Conservation (phyloP, 305 asterid genomes). For the Solanum hybrid region DNA sequence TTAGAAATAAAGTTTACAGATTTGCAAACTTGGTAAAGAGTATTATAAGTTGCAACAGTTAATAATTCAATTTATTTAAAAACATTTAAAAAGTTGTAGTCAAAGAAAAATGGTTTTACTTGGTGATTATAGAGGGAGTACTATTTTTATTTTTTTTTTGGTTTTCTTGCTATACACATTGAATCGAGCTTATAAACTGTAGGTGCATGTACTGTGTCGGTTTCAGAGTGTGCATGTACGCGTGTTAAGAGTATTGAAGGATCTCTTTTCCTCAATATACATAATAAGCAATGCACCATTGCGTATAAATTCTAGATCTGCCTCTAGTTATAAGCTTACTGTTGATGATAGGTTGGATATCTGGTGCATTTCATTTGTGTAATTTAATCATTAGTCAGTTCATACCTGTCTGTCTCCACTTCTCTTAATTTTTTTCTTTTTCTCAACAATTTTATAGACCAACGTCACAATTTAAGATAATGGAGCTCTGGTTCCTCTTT, state of each 20-base stretch:
- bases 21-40: background rate
- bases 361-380: background rate
- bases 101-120: background rate
- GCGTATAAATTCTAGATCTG: background rate
- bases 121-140: background rate
- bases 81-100: background rate
- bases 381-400: background rate
- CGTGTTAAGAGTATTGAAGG: background rate
- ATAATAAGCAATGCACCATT: background rate
- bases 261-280: background rate
- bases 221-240: background rate
- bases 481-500: background rate
- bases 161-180: background rate
- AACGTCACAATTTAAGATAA: background rate
- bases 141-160: background rate
- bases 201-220: background rate
- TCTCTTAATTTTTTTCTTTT: background rate
- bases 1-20: background rate
- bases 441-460: background rate
- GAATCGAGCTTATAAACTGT: background rate
- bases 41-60: background rate
- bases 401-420: background rate
- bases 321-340: background rate
- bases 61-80: background rate
- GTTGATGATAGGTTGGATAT: background rate